A percentile compares a stretch with the other conserved stretches of the same genome.
Conservation (phyloP, 2,329 filamentous ascomycete genomes). For the Pseudogymnoascus sp. region DNA sequence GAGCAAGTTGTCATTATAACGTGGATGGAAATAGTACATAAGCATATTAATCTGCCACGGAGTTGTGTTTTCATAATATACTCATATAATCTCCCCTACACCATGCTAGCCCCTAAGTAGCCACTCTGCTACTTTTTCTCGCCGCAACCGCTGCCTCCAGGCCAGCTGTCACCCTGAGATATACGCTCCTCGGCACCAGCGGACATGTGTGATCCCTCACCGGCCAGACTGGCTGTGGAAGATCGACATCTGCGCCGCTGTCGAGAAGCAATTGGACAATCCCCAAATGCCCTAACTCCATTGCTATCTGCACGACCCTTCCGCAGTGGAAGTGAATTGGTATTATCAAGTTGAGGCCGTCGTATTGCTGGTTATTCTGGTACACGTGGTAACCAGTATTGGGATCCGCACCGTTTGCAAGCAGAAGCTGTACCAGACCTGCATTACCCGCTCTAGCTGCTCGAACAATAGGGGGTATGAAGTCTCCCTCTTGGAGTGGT, state of each 20-base stretch:
- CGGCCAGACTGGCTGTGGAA: not conserved
- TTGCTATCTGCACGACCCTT: not conserved
- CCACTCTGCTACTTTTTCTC: not conserved
- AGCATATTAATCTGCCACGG: not conserved
- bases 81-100: not conserved
- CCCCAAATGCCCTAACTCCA: not conserved
- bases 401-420: conserved; percentile 16
- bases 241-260: not conserved
- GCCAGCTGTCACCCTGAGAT: not conserved
- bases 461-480: conserved; percentile 13
- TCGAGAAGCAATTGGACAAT: not conserved
- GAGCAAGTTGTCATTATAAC: not conserved
- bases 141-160: not conserved
- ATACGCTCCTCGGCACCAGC: not conserved
- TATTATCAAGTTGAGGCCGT: not conserved
- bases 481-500: conserved; percentile 7
- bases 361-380: not conserved
- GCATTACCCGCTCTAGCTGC: conserved; percentile 14
- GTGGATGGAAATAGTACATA: not conserved
- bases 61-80: not conserved
- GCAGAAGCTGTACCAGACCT: conserved; percentile 15
- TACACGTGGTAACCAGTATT: conserved; percentile 16
- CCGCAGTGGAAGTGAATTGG: not conserved
- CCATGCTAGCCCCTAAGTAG: not conserved
- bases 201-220: not conserved